Evolutionary conservation across 2,329 filamentous ascomycete genomes (phyloP).

Genomic region (Scytalidium lignicola): DNA sequence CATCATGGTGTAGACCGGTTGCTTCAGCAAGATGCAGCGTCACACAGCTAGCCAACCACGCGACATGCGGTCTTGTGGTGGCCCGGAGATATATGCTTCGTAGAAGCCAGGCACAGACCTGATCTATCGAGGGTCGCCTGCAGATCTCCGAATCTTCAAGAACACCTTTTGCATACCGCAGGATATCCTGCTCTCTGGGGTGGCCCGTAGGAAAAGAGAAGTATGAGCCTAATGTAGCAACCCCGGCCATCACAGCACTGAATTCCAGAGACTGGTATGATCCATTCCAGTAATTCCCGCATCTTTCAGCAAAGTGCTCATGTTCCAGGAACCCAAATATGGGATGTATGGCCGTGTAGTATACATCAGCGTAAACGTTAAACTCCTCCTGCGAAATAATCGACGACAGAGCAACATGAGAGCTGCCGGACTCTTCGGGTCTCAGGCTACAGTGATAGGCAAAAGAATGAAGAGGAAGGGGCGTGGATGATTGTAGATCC

Average conservation of each 20-base stretch:
- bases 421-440: slow-evolving; percentile 20
- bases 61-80: slow-evolving; percentile 20
- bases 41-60: slow-evolving; percentile 21
- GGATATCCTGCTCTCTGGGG: slow-evolving; percentile 22
- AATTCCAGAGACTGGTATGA: slow-evolving; percentile 23
- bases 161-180: slow-evolving; percentile 16
- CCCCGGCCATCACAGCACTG: slow-evolving; percentile 27
- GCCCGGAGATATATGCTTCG: slow-evolving; percentile 22
- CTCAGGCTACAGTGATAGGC: slow-evolving; percentile 30
- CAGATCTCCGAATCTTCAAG: slow-evolving; percentile 16
- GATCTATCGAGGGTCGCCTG: slow-evolving; percentile 15
- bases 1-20: slow-evolving; percentile 22
- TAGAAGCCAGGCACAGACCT: slow-evolving; percentile 21
- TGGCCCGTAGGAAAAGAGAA: slow-evolving; percentile 20
- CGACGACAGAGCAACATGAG: slow-evolving; percentile 16
- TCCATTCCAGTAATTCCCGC: slow-evolving; percentile 27
- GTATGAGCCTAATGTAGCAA: slow-evolving; percentile 28
- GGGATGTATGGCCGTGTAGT: slow-evolving; percentile 25
- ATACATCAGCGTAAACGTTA: slow-evolving; percentile 24
- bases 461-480: slow-evolving; percentile 32
- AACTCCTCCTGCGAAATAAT: slow-evolving; percentile 23
- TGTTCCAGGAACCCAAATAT: slow-evolving; percentile 29
- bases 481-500: slow-evolving; percentile 26
- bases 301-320: slow-evolving; percentile 17
- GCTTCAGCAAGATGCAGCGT: slow-evolving; percentile 24